Conservation (phyloP, 2,329 filamentous ascomycete species). For the Leptoxyphium fumago region DNA sequence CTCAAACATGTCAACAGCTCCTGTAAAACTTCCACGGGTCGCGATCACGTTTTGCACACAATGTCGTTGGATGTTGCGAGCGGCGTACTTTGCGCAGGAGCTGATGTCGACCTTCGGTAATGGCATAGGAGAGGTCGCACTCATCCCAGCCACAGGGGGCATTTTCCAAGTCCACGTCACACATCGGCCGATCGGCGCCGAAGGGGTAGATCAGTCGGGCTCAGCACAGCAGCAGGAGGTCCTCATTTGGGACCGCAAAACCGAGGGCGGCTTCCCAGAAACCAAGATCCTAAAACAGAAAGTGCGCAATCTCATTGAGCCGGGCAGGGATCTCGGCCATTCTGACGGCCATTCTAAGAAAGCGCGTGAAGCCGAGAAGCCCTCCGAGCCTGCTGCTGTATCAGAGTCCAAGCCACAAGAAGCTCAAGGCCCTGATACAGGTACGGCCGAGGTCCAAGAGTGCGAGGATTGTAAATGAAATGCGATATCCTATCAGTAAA, state of each 20-base stretch:
- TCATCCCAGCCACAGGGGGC: conserved; percentile 75
- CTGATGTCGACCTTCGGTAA: conserved; percentile 84
- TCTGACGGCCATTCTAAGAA: conserved; percentile 27
- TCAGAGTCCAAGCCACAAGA: neutral
- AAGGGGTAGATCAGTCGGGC: neutral
- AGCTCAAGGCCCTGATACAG: neutral
- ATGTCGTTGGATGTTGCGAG: conserved; percentile 70
- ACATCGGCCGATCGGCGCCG: conserved; percentile 11
- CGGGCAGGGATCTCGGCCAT: conserved; percentile 64
- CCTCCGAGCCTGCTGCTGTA: neutral
- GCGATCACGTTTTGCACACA: conserved; percentile 89
- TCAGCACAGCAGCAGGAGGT: conserved; percentile 25
- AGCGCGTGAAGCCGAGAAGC: conserved; percentile 1
- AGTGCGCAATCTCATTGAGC: conserved; percentile 70
- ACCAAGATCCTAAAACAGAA: conserved; percentile 80
- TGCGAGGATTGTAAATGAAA: conserved; percentile 10
- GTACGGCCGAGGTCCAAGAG: neutral
- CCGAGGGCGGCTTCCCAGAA: conserved; percentile 83
- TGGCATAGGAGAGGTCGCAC: conserved; percentile 69
- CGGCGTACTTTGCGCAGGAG: conserved; percentile 72
- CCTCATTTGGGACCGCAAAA: conserved; percentile 75
- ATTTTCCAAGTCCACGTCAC: conserved; percentile 62
- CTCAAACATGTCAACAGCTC: conserved; percentile 5
- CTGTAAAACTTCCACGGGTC: conserved; percentile 49
- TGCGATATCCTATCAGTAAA: neutral